These are phyloP conservation scores for Yamadazyma diddensiae DNA, from an alignment of 1,139 yeast genomes.

Conservation along the genomic window DNA sequence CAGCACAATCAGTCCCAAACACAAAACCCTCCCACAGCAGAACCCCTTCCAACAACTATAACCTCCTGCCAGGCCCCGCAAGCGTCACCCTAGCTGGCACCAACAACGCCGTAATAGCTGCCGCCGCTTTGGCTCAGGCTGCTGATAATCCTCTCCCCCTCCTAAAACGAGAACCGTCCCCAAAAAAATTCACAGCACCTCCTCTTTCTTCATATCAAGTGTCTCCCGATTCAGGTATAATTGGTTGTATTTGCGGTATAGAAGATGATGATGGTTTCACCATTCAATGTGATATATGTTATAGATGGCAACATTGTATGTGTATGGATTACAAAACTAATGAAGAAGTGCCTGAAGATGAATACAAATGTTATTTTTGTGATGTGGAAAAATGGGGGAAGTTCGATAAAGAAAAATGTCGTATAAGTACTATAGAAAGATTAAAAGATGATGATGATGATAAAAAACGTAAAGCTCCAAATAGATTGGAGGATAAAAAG, in stretches of 20 bases:
- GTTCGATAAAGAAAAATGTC: conserved; percentile 41
- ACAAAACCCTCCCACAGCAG: too few species aligned
- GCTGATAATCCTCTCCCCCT: conserved; percentile 64
- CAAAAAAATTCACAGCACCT: conserved; percentile 20
- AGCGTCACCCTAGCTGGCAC: conserved; percentile 43
- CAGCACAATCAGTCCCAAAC: too few species aligned
- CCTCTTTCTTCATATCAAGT: conserved; percentile 51
- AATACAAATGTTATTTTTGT: conserved; percentile 77
- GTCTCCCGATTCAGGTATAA: conserved; percentile 77
- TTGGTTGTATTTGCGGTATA: conserved; percentile 85
- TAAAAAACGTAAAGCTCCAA: conserved; percentile 9
- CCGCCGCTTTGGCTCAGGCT: conserved; percentile 71
- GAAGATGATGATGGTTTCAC: conserved; percentile 96
- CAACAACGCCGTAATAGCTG: conserved; percentile 60
- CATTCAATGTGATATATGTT: conserved; percentile 88
- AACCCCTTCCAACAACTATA: conserved; percentile 17
- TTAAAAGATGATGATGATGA: conserved; percentile 24
- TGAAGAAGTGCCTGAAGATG: conserved; percentile 77
- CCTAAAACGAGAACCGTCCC: conserved; percentile 10
- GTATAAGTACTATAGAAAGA: conserved; percentile 34
- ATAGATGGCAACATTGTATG: conserved; percentile 90
- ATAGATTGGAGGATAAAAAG: conserved; percentile 11
- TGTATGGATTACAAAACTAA: conserved; percentile 78
- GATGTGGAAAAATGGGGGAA: conserved; percentile 54
- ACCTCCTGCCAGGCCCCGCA: conserved; percentile 19